Evolutionary conservation across 2,329 filamentous ascomycete genomes (phyloP).

Genomic region (Ophiostoma australiae): DNA sequence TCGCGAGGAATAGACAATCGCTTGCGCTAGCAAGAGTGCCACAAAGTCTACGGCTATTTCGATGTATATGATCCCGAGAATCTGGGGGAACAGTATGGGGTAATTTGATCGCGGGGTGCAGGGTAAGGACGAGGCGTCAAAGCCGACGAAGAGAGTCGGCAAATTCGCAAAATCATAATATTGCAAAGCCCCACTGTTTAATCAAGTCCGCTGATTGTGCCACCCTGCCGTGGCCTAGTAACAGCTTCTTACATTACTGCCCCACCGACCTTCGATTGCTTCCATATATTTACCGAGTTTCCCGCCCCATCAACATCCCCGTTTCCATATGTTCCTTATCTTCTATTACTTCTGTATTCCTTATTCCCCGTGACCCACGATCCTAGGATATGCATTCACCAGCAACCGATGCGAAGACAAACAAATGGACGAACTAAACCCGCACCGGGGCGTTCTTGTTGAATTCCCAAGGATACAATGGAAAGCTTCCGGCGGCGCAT

Average conservation of each 20-base stretch:
- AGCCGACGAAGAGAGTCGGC: neutral
- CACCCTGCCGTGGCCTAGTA: no score
- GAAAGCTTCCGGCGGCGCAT: neutral
- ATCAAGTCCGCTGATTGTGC: no score
- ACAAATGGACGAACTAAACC: neutral
- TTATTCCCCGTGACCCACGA: neutral
- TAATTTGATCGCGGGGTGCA: neutral
- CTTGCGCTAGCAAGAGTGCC: no score
- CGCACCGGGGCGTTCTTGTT: neutral
- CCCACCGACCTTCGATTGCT: neutral
- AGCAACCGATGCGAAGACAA: neutral
- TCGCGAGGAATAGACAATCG: no score
- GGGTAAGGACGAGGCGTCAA: neutral
- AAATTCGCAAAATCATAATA: neutral
- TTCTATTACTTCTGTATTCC: neutral
- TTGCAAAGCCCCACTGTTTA: neutral
- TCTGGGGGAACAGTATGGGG: neutral
- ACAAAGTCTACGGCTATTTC: no score
- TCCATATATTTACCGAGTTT: neutral
- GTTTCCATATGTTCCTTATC: neutral
- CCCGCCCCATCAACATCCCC: neutral
- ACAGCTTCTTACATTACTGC: no score
- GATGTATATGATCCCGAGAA: neutral
- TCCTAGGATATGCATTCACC: neutral
- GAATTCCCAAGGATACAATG: neutral